A percentile compares a stretch with the other conserved stretches of the same genome.
phyloP scores from a whole-genome alignment of 805 yeast species.

The Saccharomycopsis amapae region DNA sequence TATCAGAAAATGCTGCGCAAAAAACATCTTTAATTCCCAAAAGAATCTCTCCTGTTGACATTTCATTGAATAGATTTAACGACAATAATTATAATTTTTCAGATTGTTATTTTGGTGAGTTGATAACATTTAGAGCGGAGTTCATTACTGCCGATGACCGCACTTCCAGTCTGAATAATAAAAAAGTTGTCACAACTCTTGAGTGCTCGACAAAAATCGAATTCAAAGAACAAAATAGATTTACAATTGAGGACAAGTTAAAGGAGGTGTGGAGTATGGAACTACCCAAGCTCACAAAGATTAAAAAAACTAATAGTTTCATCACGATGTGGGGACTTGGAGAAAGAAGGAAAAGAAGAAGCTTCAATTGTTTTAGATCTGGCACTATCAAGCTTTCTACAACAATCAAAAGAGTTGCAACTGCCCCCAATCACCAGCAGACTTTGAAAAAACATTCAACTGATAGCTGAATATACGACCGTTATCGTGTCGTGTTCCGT shows the following conservation, averaged over 20 bases:
- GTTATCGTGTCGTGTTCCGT: no score
- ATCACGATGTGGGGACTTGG: background rate
- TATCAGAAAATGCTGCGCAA: background rate
- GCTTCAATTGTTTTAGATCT: slow-evolving; percentile 7
- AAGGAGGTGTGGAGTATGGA: slow-evolving; percentile 31
- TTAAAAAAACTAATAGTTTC: background rate
- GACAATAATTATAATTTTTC: slow-evolving; percentile 12
- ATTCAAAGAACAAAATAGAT: slow-evolving; percentile 23
- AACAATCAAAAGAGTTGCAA: background rate
- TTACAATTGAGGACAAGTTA: slow-evolving; percentile 27
- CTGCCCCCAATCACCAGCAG: no score
- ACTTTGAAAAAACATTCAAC: no score
- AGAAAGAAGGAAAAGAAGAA: background rate
- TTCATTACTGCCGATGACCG: background rate
- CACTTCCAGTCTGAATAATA: no score
- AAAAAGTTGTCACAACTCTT: background rate
- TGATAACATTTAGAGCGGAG: background rate
- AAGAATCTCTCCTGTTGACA: slow-evolving; percentile 20
- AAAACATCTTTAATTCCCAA: slow-evolving; percentile 14
- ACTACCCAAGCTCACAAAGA: slow-evolving; percentile 18
- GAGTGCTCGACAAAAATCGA: background rate
- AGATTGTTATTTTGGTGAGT: slow-evolving; percentile 17
- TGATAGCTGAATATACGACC: no score
- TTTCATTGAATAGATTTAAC: slow-evolving; percentile 15
- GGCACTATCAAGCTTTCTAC: slow-evolving; percentile 3